Evolutionary conservation across 306 rosid species (phyloP).

Genomic region (Cicer judaicum): DNA sequence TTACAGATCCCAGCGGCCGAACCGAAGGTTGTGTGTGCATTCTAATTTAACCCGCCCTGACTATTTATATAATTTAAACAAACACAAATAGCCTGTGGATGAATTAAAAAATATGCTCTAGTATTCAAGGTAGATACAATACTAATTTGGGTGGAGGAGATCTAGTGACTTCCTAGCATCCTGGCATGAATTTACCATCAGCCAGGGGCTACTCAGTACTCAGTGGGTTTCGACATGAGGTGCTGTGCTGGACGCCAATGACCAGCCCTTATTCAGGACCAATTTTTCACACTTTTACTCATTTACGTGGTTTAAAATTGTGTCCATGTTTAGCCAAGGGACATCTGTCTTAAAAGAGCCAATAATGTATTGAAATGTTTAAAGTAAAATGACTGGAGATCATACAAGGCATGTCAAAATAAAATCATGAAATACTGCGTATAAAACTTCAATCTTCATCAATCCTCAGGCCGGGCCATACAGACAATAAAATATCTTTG

Average conservation of each 20-base stretch:
- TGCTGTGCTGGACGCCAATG: conserved; percentile 8
- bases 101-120: conserved; percentile 24
- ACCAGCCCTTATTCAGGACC: conserved; percentile 11
- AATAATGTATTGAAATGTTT: conserved; percentile 20
- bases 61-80: conserved; percentile 22
- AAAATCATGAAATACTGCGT: background rate
- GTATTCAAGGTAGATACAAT: background rate
- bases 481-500: conserved; percentile 22
- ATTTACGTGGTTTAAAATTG: background rate
- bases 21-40: conserved; percentile 60
- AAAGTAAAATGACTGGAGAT: conserved; percentile 25
- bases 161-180: conserved; percentile 16
- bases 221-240: conserved; percentile 18
- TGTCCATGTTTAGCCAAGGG: conserved; percentile 27
- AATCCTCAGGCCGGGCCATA: background rate
- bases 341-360: conserved; percentile 16
- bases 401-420: background rate
- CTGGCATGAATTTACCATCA: conserved; percentile 18
- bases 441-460: conserved; percentile 13
- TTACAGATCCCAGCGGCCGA: conserved; percentile 68
- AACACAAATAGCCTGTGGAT: background rate
- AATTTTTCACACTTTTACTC: conserved; percentile 24
- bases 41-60: conserved; percentile 15
- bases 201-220: background rate
- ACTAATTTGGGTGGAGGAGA: conserved; percentile 19